Percentiles rank a stretch among this genome's conserved stretches.
These are phyloP conservation scores for Penicillium freii DNA, from an alignment of 2,329 filamentous ascomycete species.

Conservation along the genomic window DNA sequence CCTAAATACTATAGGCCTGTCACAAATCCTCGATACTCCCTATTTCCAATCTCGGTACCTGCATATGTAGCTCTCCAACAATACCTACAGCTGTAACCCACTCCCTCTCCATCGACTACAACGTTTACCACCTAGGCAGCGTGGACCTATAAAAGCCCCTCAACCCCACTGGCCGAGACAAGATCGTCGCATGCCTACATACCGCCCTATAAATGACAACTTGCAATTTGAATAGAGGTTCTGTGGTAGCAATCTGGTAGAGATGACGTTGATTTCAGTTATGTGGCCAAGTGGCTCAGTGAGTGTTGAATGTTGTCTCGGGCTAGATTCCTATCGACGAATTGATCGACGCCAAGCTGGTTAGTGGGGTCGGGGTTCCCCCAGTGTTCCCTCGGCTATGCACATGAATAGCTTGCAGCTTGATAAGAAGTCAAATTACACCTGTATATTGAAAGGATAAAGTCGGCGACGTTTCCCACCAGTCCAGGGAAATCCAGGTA, in stretches of 20 bases:
- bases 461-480: background rate
- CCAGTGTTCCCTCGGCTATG: constrained; percentile 34
- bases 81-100: constrained; percentile 16
- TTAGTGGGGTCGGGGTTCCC: constrained; percentile 54
- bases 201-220: constrained; percentile 48
- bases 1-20: background rate
- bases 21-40: background rate
- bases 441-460: background rate
- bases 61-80: constrained; percentile 5
- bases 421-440: background rate
- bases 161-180: constrained; percentile 48
- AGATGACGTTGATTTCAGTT: constrained; percentile 45
- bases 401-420: constrained; percentile 14
- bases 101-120: constrained; percentile 28
- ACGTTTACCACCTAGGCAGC: constrained; percentile 13
- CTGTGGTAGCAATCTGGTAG: constrained; percentile 45
- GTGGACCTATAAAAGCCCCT: background rate
- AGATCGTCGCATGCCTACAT: constrained; percentile 49
- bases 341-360: constrained; percentile 55
- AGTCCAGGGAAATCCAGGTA: background rate
- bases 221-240: constrained; percentile 45
- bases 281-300: constrained; percentile 53
- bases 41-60: background rate
- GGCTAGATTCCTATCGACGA: constrained; percentile 58
- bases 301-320: constrained; percentile 51